A percentile compares a stretch with the other conserved stretches of the same genome.
Conservation (phyloP, 371 early-diverging fungal genomes). For the Mucor piriformis region DNA sequence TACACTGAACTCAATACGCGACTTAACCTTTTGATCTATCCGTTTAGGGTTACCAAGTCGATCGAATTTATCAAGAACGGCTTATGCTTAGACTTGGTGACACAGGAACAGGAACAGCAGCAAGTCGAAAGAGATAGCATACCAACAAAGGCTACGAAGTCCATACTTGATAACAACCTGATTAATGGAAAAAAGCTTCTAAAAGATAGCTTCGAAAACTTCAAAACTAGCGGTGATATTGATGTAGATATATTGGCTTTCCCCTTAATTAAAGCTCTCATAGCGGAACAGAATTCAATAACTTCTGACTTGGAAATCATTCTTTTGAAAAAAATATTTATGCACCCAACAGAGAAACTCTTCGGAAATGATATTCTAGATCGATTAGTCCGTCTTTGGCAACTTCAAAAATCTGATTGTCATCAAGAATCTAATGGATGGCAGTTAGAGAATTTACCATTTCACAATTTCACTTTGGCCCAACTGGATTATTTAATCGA, state of each 20-base stretch:
- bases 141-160: not conserved
- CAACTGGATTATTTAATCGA: constrained; percentile 24
- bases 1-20: constrained; percentile 30
- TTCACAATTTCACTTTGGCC: constrained; percentile 19
- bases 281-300: not conserved
- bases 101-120: constrained; percentile 1
- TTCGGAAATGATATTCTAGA: constrained; percentile 15
- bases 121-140: not conserved
- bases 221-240: not conserved
- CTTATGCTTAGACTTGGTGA: constrained; percentile 13
- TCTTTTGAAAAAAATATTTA: constrained; percentile 4
- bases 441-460: not conserved
- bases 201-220: constrained; percentile 1
- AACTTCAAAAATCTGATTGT: not conserved
- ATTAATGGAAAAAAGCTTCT: constrained; percentile 11
- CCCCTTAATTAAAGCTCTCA: constrained; percentile 5
- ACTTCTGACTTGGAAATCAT: not conserved
- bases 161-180: not conserved
- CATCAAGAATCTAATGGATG: not conserved
- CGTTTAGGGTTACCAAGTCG: constrained; percentile 24
- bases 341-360: constrained; percentile 8
- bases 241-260: constrained; percentile 18
- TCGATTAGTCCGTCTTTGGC: constrained; percentile 9
- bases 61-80: constrained; percentile 28
- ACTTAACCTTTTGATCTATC: constrained; percentile 37